phyloP scores from a whole-genome alignment of 2,329 filamentous ascomycete genomes.

The Scytalidium sp. region DNA sequence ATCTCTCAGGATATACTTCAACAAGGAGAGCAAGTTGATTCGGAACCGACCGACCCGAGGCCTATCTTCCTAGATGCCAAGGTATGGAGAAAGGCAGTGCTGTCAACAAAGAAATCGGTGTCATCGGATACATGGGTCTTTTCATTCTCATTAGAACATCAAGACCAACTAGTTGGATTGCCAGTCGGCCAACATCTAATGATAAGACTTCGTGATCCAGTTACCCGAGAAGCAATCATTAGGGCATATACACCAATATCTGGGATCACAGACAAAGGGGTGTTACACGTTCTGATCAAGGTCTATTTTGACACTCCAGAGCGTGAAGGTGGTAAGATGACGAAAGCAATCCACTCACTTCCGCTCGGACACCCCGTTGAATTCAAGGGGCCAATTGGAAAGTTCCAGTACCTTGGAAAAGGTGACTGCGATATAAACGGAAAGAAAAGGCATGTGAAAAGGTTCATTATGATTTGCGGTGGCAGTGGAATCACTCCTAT shows the following conservation, averaged over 20 bases:
- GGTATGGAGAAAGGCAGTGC: constrained; percentile 68
- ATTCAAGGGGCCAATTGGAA: constrained; percentile 85
- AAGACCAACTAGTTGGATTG: constrained; percentile 67
- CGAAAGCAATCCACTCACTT: constrained; percentile 70
- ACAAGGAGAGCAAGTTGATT: constrained; percentile 34
- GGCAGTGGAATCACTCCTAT: constrained; percentile 93
- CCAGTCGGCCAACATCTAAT: constrained; percentile 86
- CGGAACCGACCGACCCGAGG: constrained; percentile 42
- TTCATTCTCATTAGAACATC: constrained; percentile 73
- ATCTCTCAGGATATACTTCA: constrained; percentile 52
- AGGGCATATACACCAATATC: constrained; percentile 86
- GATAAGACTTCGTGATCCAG: constrained; percentile 74
- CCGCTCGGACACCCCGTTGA: constrained; percentile 72
- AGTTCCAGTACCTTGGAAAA: constrained; percentile 73
- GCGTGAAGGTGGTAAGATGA: constrained; percentile 74
- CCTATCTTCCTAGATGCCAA: constrained; percentile 68
- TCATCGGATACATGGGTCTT: constrained; percentile 81
- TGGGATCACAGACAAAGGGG: constrained; percentile 56
- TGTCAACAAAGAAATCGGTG: constrained; percentile 65
- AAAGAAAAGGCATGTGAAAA: constrained; percentile 52
- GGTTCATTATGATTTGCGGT: constrained; percentile 83
- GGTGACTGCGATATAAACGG: constrained; percentile 63
- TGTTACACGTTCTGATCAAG: constrained; percentile 76
- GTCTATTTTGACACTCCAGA: constrained; percentile 65
- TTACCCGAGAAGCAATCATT: constrained; percentile 69